Evolutionary conservation across 495 filamentous ascomycete genomes (phyloP).

Genomic region (Penicillium ochrochloron): DNA sequence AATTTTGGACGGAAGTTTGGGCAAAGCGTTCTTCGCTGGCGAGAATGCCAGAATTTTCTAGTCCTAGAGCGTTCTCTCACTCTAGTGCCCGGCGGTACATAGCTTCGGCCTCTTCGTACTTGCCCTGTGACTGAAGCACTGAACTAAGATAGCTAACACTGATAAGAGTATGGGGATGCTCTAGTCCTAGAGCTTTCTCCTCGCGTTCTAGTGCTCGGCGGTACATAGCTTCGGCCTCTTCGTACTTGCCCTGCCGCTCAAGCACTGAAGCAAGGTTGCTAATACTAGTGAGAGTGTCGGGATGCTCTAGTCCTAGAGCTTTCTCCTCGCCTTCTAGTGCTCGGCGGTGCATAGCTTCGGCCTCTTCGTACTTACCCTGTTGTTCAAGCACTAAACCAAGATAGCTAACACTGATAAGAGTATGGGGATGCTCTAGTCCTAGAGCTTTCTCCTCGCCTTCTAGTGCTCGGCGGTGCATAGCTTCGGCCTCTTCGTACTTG

Average conservation of each 20-base stretch:
- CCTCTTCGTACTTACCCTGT: background rate
- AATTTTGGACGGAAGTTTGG: no score
- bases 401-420: background rate
- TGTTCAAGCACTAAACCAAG: background rate
- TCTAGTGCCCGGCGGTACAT: no score
- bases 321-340: background rate
- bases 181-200: background rate
- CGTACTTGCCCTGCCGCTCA: background rate
- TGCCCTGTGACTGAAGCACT: no score
- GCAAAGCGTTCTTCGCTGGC: no score
- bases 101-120: no score
- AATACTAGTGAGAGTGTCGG: background rate
- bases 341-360: background rate
- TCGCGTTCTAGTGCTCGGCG: background rate
- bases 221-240: conserved; percentile 1
- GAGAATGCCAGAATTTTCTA: no score
- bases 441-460: background rate
- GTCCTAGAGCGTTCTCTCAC: no score
- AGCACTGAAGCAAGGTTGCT: background rate
- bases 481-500: background rate
- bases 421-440: conserved; percentile 3
- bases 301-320: conserved; percentile 7
- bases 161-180: background rate
- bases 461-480: background rate
- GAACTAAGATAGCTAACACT: background rate